Base-by-base conservation (phyloP, 192 early-diverging fungal species). In the Globomyces pollinis-pini region DNA sequence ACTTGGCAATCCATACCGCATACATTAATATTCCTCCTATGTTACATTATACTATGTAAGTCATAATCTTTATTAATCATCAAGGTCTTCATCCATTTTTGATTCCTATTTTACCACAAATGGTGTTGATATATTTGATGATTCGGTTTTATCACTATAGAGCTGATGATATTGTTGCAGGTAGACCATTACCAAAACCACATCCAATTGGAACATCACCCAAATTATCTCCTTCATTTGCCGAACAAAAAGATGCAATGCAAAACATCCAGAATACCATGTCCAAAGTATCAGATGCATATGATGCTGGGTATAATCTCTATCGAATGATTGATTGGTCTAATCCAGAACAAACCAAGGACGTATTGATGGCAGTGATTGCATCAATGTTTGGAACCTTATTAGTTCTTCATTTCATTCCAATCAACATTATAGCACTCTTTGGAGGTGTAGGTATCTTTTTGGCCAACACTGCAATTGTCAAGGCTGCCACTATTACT, bases 231-330 rank as follows among this genome's bases (percentile, higher is more conserved):
- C 24, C 38, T 4, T 41, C 29, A 8, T 15, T n/a, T 11, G 36
- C 38, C 28, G 55, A 57, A 33, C 2, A 29, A 30, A 33, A 39
- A 7, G 38, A 57, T 16, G 31, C 24, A 0, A 16, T 85, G 47
- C 77, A 84, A 43, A 73, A 82, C 55, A 74, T 84, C 23, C 84
- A 85, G 49, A 84, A 85, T 43, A 74, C 79, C 68, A 85, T 85
- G 84, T 80, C 78, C 16, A n/a, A 24, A 16, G 50, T 71, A 55
- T 61, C 60, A 52, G 73, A 75, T 38, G 55, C 31, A 8, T 65
- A 75, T 64, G 73, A 68, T 26, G 68, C 58, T 34, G 54, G 66
- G 36, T 62, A 58, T 24, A 57, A 61, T 23, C 31, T 34, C 30
- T 50, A 64, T 16, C 45, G 53, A 16, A 18, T 34, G 11, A 50